A percentile compares a stretch with the other conserved stretches of the same genome.
phyloP scores from a whole-genome alignment of 148 eudicot genomes.

The Arctostaphylos glauca region DNA sequence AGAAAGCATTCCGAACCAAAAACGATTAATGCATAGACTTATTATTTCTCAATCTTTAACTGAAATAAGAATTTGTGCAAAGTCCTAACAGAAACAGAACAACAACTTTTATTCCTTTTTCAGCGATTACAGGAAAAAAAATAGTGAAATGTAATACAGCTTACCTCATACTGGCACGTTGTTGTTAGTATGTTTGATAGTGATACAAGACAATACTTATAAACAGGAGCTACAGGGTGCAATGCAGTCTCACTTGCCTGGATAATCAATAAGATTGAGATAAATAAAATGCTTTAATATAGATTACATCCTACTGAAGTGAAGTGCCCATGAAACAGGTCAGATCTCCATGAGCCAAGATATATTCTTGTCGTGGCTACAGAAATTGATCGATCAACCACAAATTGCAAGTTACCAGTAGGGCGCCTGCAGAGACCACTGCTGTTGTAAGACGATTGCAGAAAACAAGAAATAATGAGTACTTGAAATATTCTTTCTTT shows the following conservation, averaged over 20 bases:
- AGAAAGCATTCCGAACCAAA: constrained; percentile 19
- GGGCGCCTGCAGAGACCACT: constrained; percentile 70
- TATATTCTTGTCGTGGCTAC: neutral
- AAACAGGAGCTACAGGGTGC: constrained; percentile 95
- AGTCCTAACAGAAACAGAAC: neutral
- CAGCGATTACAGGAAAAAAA: neutral
- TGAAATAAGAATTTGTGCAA: neutral
- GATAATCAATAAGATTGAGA: constrained; percentile 5
- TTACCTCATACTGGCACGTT: constrained; percentile 97
- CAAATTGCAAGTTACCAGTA: constrained; percentile 51
- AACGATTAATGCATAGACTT: neutral
- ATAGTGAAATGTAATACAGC: constrained; percentile 3
- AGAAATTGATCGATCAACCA: neutral
- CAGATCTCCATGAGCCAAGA: neutral
- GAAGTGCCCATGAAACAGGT: neutral
- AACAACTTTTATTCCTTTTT: neutral
- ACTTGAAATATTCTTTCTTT: constrained; percentile 67
- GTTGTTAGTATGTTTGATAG: constrained; percentile 92
- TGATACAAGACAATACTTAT: constrained; percentile 80
- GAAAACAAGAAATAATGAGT: constrained; percentile 88
- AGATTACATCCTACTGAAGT: neutral
- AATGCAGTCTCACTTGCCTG: constrained; percentile 84
- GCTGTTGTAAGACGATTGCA: constrained; percentile 94
- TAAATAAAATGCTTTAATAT: neutral
- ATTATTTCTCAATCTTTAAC: neutral